A percentile compares a stretch with the other conserved stretches of the same genome.
Evolutionary conservation across 441 rosid species (phyloP).

Genomic region (Jatropha podagrica): DNA sequence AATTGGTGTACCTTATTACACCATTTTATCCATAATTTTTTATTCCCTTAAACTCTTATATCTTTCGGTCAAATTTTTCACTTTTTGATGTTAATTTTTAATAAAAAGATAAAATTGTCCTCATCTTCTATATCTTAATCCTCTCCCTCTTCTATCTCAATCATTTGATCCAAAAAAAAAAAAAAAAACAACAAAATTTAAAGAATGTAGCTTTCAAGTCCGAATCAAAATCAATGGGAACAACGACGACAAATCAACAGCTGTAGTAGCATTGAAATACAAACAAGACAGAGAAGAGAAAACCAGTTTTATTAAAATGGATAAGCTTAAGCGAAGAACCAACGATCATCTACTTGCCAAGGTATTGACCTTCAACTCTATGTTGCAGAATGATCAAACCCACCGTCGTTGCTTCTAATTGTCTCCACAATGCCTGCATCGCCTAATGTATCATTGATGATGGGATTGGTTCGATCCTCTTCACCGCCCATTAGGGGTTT

Average conservation of each 20-base stretch:
- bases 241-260: not conserved
- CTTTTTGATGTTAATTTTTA: no score
- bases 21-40: no score
- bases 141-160: no score
- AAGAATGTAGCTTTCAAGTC: not conserved
- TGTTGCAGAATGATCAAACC: conserved; percentile 34
- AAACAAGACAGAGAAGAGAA: conserved; percentile 13
- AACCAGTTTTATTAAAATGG: conserved; percentile 30
- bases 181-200: no score
- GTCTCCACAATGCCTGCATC: conserved; percentile 33
- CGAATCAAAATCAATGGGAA: conserved; percentile 1
- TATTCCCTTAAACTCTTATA: no score
- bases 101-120: no score
- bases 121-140: no score
- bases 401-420: conserved; percentile 15
- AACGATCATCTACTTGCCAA: conserved; percentile 40
- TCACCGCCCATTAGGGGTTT: conserved; percentile 39
- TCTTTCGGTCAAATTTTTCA: no score
- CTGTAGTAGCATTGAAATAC: not conserved
- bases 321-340: conserved; percentile 42
- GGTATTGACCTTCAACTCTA: conserved; percentile 35
- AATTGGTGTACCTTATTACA: no score
- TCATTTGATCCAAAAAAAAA: no score
- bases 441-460: conserved; percentile 48
- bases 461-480: conserved; percentile 44